Evolutionary conservation across 352 stramenopile genomes (phyloP).

Genomic region (Phytophthora tentaculata): DNA sequence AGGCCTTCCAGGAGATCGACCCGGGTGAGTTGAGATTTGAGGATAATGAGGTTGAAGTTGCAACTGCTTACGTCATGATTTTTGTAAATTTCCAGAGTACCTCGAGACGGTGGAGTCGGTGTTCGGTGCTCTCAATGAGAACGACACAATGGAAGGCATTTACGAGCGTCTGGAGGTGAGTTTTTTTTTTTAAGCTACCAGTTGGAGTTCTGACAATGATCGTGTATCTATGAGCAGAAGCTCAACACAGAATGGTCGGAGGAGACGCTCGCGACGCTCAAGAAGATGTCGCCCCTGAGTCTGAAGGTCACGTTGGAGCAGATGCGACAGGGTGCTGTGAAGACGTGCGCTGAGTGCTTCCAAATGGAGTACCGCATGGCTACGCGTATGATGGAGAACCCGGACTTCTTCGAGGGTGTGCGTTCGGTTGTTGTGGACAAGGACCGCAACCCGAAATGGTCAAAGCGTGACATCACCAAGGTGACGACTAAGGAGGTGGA

Average conservation of each 20-base stretch:
- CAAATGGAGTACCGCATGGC: slow-evolving; percentile 95
- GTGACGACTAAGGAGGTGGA: slow-evolving; percentile 78
- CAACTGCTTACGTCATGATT: slow-evolving; percentile 15
- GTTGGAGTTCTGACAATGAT: slow-evolving; percentile 18
- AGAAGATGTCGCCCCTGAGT: slow-evolving; percentile 93
- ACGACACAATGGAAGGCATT: slow-evolving; percentile 81
- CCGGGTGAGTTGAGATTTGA: slow-evolving; percentile 33
- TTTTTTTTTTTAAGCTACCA: slow-evolving; percentile 8
- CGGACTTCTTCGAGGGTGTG: slow-evolving; percentile 98
- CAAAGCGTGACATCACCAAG: slow-evolving; percentile 58
- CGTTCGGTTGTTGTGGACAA: slow-evolving; percentile 97
- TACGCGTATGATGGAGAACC: slow-evolving; percentile 85
- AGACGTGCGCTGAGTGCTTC: slow-evolving; percentile 91
- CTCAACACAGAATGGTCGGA: slow-evolving; percentile 76
- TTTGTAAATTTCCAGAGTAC: slow-evolving; percentile 51
- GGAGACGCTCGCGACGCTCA: slow-evolving; percentile 83
- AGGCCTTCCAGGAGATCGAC: slow-evolving; percentile 83
- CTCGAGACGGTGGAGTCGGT: slow-evolving; percentile 76
- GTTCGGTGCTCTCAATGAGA: slow-evolving; percentile 77
- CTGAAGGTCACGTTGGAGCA: slow-evolving; percentile 95
- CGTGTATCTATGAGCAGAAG: slow-evolving; percentile 35
- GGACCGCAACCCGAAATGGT: slow-evolving; percentile 94
- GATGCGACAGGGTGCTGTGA: slow-evolving; percentile 88
- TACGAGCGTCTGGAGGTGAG: slow-evolving; percentile 52
- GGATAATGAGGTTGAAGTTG: slow-evolving; percentile 3